Percentiles rank a stretch among this genome's conserved stretches.
Evolutionary conservation across 1,139 yeast genomes (phyloP).

Genomic region (Yamadazyma taylorii): DNA sequence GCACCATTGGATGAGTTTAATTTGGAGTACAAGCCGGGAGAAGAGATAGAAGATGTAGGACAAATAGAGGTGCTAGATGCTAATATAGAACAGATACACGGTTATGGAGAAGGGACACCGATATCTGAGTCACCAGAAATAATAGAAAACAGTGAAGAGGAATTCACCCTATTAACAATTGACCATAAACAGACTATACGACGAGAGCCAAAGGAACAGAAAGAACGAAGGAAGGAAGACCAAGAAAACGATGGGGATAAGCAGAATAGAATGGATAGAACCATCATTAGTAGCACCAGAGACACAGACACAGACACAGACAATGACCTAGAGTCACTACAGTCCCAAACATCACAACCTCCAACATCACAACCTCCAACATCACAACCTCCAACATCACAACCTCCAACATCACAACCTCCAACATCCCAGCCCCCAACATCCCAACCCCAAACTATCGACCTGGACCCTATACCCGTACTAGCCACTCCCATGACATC

Average conservation of each 20-base stretch:
- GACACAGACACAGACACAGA: too few species aligned
- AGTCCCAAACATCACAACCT: too few species aligned
- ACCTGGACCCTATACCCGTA: background rate
- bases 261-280: too few species aligned
- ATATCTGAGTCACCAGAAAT: background rate
- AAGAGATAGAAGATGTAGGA: background rate
- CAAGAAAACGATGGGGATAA: too few species aligned
- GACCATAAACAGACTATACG: background rate
- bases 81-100: background rate
- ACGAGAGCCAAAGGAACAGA: background rate
- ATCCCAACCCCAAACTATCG: background rate
- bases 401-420: too few species aligned
- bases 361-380: too few species aligned
- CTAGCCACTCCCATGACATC: background rate
- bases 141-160: conserved; percentile 10
- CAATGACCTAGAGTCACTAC: too few species aligned
- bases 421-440: too few species aligned
- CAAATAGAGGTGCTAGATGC: background rate
- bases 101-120: background rate
- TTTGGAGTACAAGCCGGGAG: conserved; percentile 5
- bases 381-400: too few species aligned
- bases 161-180: conserved; percentile 7
- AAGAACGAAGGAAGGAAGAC: too few species aligned
- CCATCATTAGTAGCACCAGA: too few species aligned
- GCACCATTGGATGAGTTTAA: conserved; percentile 13